Conservation (phyloP, 2,329 filamentous ascomycete species). For the Colletotrichum spaethianum region DNA sequence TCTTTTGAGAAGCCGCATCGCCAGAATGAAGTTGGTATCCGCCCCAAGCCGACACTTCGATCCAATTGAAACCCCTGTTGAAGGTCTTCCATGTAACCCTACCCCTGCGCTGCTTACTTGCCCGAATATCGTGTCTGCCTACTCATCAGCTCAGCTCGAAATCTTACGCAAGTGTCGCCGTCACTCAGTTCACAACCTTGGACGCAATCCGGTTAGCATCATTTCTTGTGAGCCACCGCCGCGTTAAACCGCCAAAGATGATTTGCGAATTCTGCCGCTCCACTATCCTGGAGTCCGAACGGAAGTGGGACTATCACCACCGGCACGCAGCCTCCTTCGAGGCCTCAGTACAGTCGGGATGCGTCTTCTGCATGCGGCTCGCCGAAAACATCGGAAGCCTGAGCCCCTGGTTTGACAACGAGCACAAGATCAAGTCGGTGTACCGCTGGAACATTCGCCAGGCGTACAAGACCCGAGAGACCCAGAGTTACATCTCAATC, state of each 20-base stretch:
- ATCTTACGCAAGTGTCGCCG: background rate
- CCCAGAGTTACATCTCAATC: slow-evolving; percentile 8
- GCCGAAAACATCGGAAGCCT: background rate
- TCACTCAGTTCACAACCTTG: background rate
- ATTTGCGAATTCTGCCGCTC: slow-evolving; percentile 10
- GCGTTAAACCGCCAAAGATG: background rate
- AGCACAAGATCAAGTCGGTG: background rate
- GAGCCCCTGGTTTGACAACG: slow-evolving; percentile 8
- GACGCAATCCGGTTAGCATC: background rate
- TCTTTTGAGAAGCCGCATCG: background rate
- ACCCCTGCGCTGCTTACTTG: background rate
- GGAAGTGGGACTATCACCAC: slow-evolving; percentile 23
- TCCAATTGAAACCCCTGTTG: slow-evolving; percentile 9
- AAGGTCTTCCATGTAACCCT: background rate
- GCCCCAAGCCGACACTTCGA: too few species aligned
- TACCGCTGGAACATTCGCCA: slow-evolving; percentile 28
- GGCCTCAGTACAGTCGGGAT: background rate
- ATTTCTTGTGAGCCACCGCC: background rate
- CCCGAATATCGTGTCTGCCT: background rate
- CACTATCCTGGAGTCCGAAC: background rate
- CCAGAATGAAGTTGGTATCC: background rate
- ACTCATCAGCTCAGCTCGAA: background rate
- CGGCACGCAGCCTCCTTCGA: background rate
- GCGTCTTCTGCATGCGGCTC: slow-evolving; percentile 26
- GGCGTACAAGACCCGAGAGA: slow-evolving; percentile 3